A percentile compares a stretch with the other conserved stretches of the same genome.
phyloP scores from a whole-genome alignment of 2,329 filamentous ascomycete genomes.

The Lachnellula hyalina region DNA sequence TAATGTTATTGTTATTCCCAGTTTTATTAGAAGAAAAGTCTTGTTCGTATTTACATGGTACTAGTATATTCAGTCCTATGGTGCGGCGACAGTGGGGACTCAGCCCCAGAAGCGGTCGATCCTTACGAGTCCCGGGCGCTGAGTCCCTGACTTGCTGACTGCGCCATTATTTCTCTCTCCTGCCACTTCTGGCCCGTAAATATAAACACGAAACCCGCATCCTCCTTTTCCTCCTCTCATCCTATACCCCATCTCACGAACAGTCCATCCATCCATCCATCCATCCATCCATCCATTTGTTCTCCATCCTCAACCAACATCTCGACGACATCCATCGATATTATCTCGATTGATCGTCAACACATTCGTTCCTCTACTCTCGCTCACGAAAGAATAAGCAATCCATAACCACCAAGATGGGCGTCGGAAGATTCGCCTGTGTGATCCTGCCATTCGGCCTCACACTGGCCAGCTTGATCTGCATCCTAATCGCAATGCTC shows the following conservation, averaged over 20 bases:
- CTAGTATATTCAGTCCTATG: too few species aligned
- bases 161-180: too few species aligned
- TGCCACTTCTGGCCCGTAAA: not conserved
- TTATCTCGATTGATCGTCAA: not conserved
- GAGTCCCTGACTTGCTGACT: too few species aligned
- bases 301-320: not conserved
- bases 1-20: too few species aligned
- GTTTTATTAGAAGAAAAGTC: too few species aligned
- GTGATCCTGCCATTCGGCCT: conserved; percentile 82
- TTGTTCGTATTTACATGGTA: too few species aligned
- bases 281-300: too few species aligned
- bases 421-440: conserved; percentile 73
- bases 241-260: not conserved
- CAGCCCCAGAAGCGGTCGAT: too few species aligned
- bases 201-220: conserved; percentile 6
- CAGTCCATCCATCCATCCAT: not conserved
- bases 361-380: conserved; percentile 1
- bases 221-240: not conserved
- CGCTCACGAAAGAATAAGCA: not conserved
- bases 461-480: conserved; percentile 71
- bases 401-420: conserved; percentile 43
- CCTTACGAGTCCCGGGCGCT: too few species aligned
- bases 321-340: not conserved
- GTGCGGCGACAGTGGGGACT: too few species aligned
- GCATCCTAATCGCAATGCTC: conserved; percentile 53